Evolutionary conservation across 2,329 filamentous ascomycete species (phyloP).

Genomic region (Achaetomium macrosporum): DNA sequence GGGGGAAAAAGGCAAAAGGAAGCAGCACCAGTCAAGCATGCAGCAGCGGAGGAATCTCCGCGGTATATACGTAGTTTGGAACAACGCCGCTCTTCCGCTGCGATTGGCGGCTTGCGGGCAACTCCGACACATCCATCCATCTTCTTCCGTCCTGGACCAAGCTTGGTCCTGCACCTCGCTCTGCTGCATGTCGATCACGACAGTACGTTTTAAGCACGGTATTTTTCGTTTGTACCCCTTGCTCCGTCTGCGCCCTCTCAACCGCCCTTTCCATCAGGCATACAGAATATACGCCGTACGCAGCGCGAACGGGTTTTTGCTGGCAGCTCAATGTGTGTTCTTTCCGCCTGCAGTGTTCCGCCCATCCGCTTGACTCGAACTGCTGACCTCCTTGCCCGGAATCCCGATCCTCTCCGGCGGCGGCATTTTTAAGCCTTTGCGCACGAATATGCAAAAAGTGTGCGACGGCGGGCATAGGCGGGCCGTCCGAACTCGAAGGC

Average conservation of each 20-base stretch:
- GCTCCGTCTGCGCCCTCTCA: background rate
- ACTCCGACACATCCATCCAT: background rate
- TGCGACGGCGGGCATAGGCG: background rate
- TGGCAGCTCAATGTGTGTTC: too few species aligned
- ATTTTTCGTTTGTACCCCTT: background rate
- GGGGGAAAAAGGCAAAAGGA: background rate
- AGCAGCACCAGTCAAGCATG: background rate
- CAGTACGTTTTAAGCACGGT: background rate
- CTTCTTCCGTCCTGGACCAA: background rate
- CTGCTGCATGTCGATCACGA: conserved; percentile 20
- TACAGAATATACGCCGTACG: background rate
- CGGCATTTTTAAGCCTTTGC: background rate
- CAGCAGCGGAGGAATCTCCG: background rate
- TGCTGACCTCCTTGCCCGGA: background rate
- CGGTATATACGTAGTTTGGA: background rate
- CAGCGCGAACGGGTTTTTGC: background rate
- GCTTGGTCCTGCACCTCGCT: conserved; percentile 8
- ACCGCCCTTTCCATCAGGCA: background rate
- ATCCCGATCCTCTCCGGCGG: background rate
- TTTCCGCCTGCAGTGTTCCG: background rate
- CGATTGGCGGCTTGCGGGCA: conserved; percentile 4
- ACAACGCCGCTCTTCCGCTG: background rate
- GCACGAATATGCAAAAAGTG: background rate
- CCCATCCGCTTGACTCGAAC: background rate
- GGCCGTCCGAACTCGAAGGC: conserved; percentile 3